phyloP scores from a whole-genome alignment of 2,329 filamentous ascomycete genomes.

The Alternaria ethzedia region DNA sequence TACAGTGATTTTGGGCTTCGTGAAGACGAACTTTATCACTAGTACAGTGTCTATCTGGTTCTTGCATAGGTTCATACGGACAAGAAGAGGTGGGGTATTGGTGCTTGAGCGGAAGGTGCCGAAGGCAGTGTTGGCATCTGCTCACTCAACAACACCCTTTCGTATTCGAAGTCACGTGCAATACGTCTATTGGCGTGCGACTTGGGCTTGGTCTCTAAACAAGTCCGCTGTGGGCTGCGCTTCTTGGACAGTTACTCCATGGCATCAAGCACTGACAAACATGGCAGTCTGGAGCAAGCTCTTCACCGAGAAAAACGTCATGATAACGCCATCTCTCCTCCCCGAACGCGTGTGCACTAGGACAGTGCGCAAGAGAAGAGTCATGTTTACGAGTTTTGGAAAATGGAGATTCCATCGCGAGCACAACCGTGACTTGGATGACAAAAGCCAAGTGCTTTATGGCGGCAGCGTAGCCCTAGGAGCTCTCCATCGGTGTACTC shows the following conservation, averaged over 20 bases:
- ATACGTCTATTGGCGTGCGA: neutral
- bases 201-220: neutral
- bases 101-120: neutral
- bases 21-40: neutral
- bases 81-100: too few relatives aligned
- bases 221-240: neutral
- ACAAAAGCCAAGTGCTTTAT: neutral
- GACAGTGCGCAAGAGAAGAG: neutral
- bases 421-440: neutral
- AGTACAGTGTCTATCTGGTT: neutral
- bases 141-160: neutral
- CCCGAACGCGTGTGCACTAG: neutral
- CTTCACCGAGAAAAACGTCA: neutral
- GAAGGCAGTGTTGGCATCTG: neutral
- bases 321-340: neutral
- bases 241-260: neutral
- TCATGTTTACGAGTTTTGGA: neutral
- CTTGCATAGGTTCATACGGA: neutral
- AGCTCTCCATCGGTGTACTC: neutral
- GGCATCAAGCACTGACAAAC: neutral
- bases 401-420: neutral
- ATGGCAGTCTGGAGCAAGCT: neutral
- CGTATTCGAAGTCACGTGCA: neutral
- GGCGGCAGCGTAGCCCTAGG: neutral
- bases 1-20: neutral